These are phyloP conservation scores for Nemania sp. DNA, from an alignment of 2,329 filamentous ascomycete genomes.

Conservation along the genomic window DNA sequence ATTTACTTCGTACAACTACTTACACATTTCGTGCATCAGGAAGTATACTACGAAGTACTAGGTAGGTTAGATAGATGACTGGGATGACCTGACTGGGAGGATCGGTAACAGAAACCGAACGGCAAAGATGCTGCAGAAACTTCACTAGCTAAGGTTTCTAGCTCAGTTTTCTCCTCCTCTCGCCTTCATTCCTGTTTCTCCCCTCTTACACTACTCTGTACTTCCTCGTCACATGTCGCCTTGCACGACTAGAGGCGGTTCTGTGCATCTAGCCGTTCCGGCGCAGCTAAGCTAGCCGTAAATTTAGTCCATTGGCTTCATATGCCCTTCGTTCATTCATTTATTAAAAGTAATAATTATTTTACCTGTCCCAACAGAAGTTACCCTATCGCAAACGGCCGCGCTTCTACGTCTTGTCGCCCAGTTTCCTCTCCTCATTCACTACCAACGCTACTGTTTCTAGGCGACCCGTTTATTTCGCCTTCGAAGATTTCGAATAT, in stretches of 20 bases:
- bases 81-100: too few species aligned
- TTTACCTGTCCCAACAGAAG: background rate
- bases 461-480: background rate
- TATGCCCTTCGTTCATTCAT: background rate
- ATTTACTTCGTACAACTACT: too few species aligned
- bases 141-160: too few species aligned
- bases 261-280: conserved; percentile 4
- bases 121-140: too few species aligned
- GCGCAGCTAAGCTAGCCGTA: conserved; percentile 9
- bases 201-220: too few species aligned
- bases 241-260: background rate
- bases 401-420: conserved; percentile 3
- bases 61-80: background rate
- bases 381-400: background rate
- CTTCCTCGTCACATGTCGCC: conserved; percentile 2
- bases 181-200: background rate
- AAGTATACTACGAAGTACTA: too few species aligned
- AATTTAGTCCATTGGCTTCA: conserved; percentile 5
- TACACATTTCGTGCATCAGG: too few species aligned
- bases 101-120: background rate
- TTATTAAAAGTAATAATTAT: background rate
- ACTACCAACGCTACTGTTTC: background rate
- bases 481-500: background rate
- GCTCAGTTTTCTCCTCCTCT: background rate
- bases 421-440: background rate